Base-by-base conservation (phyloP, 768 basidiomycete genomes). In the Psilocybe azurescens region DNA sequence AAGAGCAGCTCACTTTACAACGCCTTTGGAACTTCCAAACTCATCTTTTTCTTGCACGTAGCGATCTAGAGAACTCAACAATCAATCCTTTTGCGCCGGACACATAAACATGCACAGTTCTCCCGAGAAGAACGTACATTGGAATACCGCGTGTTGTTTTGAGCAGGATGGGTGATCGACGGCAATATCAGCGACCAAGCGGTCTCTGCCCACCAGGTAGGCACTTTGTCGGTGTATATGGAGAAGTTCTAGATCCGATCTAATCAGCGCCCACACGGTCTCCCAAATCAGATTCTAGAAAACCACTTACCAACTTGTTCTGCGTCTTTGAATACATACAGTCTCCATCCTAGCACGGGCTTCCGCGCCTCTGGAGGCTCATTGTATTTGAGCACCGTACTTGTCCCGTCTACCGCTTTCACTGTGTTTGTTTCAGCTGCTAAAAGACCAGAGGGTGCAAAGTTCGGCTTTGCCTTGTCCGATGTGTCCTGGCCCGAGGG, bases 331-430 rank as follows among this genome's bases (percentile, higher is more conserved):
- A 99, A 99, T 36, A 98, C 96, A 71, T 99, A 99, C 63, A 99
- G 72, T 72, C 97, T 83, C 97, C 97, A 99, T 16, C 93, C 91
- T 36, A 91, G 75, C 4, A 82, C 77, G 9, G 97, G 97, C 72
- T 96, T 98, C 66, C 97, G 81, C 30, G 97, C 97, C 81, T 99
- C 97, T 5, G 97, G 95, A 14, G 97, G 97, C 75, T 99, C 97
- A 64, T 99, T 96, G 74, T 99, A 99, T 75, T 99, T 99, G 64
- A 99, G 80, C 48, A 97, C 86, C 5, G 91, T 89, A 67, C 80
- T 88, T 54, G 86, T 86, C n/a, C 92, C 94, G 70, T 93, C 89
- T 6, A 80, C 78, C 33, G 86, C 82, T 65, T 86, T 84, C 47
- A 96, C 89, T 1, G 93, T 95, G 71, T 99, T 99, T 2, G 97